These are phyloP conservation scores for Hamamelis virginiana DNA, from an alignment of 164 flowering plant genomes.

Conservation along the genomic window DNA sequence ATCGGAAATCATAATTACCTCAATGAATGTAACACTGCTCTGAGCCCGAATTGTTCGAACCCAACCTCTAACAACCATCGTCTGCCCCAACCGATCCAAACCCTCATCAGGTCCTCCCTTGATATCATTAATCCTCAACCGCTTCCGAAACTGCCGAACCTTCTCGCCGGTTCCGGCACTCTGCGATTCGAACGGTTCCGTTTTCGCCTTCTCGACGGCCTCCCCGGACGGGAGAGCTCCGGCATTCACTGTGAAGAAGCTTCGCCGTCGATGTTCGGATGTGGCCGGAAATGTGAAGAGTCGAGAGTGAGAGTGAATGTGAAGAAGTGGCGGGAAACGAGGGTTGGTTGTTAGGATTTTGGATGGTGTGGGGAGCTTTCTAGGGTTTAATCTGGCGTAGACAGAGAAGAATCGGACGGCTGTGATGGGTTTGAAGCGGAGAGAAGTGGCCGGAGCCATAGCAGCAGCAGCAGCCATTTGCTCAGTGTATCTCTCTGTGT, in stretches of 20 bases:
- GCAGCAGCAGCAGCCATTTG: slow-evolving; percentile 52
- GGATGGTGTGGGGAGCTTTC: slow-evolving; percentile 3
- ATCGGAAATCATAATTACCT: slow-evolving; percentile 35
- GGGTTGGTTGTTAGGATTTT: slow-evolving; percentile 1
- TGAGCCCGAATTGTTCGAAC: slow-evolving; percentile 85
- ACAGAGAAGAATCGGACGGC: slow-evolving; percentile 40
- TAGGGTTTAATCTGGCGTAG: slow-evolving; percentile 20
- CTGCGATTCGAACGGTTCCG: slow-evolving; percentile 21
- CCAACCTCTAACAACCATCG: slow-evolving; percentile 74
- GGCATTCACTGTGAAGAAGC: slow-evolving; percentile 35
- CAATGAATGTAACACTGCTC: slow-evolving; percentile 80
- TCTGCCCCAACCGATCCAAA: slow-evolving; percentile 62
- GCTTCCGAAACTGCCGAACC: slow-evolving; percentile 61
- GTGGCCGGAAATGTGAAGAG: background rate
- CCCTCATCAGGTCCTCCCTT: slow-evolving; percentile 81
- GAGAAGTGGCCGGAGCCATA: slow-evolving; percentile 45
- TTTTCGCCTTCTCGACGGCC: slow-evolving; percentile 26
- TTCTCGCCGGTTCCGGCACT: slow-evolving; percentile 25
- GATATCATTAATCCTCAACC: slow-evolving; percentile 65
- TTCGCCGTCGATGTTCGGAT: slow-evolving; percentile 13
- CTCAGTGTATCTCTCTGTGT: background rate
- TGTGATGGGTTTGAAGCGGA: slow-evolving; percentile 40
- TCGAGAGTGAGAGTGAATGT: slow-evolving; percentile 11
- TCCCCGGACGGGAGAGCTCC: slow-evolving; percentile 40
- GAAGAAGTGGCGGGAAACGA: slow-evolving; percentile 16